Evolutionary conservation across 2,329 filamentous ascomycete genomes (phyloP).

Genomic region (Xylaria sp.): DNA sequence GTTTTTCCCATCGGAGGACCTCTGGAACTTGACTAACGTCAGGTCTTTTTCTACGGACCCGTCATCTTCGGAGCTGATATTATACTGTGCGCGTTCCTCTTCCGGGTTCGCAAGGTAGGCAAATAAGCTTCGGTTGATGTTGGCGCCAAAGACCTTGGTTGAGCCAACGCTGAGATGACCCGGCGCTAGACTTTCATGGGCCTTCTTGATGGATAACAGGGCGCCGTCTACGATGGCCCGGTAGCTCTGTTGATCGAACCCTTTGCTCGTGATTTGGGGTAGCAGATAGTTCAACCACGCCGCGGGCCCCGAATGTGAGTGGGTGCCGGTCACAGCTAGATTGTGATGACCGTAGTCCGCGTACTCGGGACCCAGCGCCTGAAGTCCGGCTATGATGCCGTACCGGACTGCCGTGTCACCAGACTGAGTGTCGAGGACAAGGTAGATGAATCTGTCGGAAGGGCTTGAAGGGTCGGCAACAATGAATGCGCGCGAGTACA

Average conservation of each 20-base stretch:
- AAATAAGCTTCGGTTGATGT: constrained; percentile 89
- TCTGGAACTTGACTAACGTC: constrained; percentile 81
- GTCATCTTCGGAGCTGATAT: constrained; percentile 61
- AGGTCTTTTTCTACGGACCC: constrained; percentile 75
- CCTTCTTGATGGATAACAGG: constrained; percentile 80
- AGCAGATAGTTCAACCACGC: constrained; percentile 95
- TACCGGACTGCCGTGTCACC: constrained; percentile 89
- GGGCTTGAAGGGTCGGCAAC: constrained; percentile 74
- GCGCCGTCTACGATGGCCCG: constrained; percentile 89
- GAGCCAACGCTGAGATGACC: constrained; percentile 63
- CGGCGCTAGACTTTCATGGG: constrained; percentile 76
- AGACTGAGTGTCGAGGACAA: constrained; percentile 86
- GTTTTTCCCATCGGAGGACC: constrained; percentile 77
- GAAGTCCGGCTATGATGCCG: constrained; percentile 83
- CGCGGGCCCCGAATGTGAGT: constrained; percentile 90
- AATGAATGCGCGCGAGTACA: constrained; percentile 92
- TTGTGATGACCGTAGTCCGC: constrained; percentile 81
- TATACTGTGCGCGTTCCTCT: constrained; percentile 77
- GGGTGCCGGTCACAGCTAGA: constrained; percentile 89
- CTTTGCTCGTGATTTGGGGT: constrained; percentile 87
- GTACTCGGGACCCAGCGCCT: constrained; percentile 75
- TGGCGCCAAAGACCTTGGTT: constrained; percentile 76
- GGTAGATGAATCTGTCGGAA: constrained; percentile 81
- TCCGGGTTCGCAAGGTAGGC: constrained; percentile 88
- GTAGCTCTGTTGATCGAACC: constrained; percentile 88